Percentiles rank a stretch among this genome's conserved stretches.
These are phyloP conservation scores for Flaveria linearis DNA, from an alignment of 129 eudicot species.

Conservation along the genomic window DNA sequence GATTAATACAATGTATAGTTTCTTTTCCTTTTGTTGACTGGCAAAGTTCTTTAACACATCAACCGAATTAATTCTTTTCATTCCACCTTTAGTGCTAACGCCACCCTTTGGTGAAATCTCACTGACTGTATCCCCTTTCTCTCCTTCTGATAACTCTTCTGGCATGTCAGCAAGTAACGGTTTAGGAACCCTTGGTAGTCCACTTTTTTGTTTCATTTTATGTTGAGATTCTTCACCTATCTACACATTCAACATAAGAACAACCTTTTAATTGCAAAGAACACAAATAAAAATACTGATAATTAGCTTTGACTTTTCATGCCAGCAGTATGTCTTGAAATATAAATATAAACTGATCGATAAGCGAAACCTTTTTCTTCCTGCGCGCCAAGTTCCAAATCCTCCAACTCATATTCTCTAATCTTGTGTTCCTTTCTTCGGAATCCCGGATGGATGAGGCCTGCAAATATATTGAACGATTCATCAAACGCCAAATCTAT, in stretches of 20 bases:
- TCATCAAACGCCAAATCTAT: conserved; percentile 4
- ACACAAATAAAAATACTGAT: background rate
- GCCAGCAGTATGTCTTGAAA: background rate
- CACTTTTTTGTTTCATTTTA: conserved; percentile 38
- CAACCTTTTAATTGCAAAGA: background rate
- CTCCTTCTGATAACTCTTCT: conserved; percentile 84
- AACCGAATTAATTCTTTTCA: conserved; percentile 62
- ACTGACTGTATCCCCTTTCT: conserved; percentile 52
- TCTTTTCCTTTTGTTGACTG: conserved; percentile 60
- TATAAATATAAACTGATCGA: background rate
- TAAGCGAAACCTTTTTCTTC: conserved; percentile 62
- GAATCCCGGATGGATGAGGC: conserved; percentile 80
- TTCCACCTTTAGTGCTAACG: conserved; percentile 55
- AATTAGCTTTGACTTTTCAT: background rate
- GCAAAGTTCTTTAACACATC: conserved; percentile 70
- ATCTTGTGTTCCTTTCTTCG: conserved; percentile 83
- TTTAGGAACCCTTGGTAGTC: conserved; percentile 57
- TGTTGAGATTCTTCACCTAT: conserved; percentile 62
- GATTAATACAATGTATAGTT: conserved; percentile 71
- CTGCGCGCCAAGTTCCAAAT: conserved; percentile 91
- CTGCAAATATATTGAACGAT: conserved; percentile 35
- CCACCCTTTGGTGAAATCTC: conserved; percentile 57
- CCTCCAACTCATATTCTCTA: conserved; percentile 92
- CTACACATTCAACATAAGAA: conserved; percentile 38
- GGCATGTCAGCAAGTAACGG: conserved; percentile 75